These are phyloP conservation scores for Penicillium manginii DNA, from an alignment of 495 filamentous ascomycete genomes.

Conservation along the genomic window DNA sequence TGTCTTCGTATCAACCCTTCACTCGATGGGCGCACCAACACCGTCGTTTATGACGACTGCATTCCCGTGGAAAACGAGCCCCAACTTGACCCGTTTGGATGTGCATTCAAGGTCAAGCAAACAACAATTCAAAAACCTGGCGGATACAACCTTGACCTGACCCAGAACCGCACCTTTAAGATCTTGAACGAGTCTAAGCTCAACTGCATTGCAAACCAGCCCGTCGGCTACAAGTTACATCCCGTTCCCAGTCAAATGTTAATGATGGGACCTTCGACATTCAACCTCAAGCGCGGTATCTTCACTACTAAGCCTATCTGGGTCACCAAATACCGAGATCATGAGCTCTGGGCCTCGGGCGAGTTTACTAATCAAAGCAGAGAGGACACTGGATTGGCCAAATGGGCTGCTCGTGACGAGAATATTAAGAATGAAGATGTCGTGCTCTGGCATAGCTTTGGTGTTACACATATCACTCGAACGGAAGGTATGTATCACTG, in stretches of 20 bases:
- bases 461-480: slow-evolving; percentile 59
- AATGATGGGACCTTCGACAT: slow-evolving; percentile 68
- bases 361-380: slow-evolving; percentile 82
- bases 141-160: slow-evolving; percentile 64
- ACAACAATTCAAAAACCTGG: slow-evolving; percentile 53
- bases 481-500: slow-evolving; percentile 36
- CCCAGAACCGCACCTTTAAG: slow-evolving; percentile 72
- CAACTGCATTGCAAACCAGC: slow-evolving; percentile 72
- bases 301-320: slow-evolving; percentile 65
- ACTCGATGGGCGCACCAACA: slow-evolving; percentile 73
- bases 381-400: slow-evolving; percentile 51
- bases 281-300: slow-evolving; percentile 47
- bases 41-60: slow-evolving; percentile 36
- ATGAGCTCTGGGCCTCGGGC: slow-evolving; percentile 78
- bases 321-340: slow-evolving; percentile 74
- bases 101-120: neutral
- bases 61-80: neutral
- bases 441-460: slow-evolving; percentile 57
- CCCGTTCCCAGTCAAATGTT: slow-evolving; percentile 76
- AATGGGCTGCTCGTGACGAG: slow-evolving; percentile 13
- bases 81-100: neutral
- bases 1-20: slow-evolving; percentile 82
- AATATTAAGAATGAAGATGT: slow-evolving; percentile 52
- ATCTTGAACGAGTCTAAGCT: slow-evolving; percentile 72
- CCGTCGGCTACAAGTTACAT: slow-evolving; percentile 78